Base-by-base conservation (phyloP, 2,329 filamentous ascomycete species). In the Phaeosphaeria sp. region DNA sequence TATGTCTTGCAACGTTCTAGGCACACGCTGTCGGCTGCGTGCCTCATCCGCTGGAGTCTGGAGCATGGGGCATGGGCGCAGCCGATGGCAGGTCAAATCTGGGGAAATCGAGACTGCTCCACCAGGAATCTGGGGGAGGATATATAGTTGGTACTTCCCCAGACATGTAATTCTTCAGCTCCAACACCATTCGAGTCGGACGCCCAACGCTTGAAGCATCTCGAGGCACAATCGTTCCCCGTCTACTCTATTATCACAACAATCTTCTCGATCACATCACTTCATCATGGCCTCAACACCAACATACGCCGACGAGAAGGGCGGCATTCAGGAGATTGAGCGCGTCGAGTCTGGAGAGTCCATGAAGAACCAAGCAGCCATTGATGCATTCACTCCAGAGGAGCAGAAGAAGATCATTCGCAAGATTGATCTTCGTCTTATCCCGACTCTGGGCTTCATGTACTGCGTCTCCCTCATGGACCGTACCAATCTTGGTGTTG, bases 381-480 rank as follows among this genome's bases (percentile, higher is more conserved):
- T 69, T 56, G 59, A 57, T 47, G 58, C 54, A 2, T 67, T 65
- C 46, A 69, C 66, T 20, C 65, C 63, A 13, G 63, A 66, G 50
- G 51, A 69, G 56, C 66, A 67, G 52, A 69, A 58, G 57, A 66
- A 60, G 55, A 67, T 69, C 48, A 55, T 69, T 20, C 66, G 63
- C 55, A 69, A 65, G 52, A 59, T 77, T 18, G 79, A 80, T 59
- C 56, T 72, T 46, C 72, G 78, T 21, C 71, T 80, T 1, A 73
- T 80, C 13, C 77, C 78, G 4, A 77, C 77, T 10, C 68, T 80
- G 1, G 76, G 75, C 3, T 64, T 73, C 46, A 73, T 79, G 63
- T 79, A 79, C 59, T 76, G 73, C 9, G 72, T 79, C 22, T 71
- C 20, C 0, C 60, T 77, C 23, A 73, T 80, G 60, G 78, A 80